These are phyloP conservation scores for Dactylellina parvicollis DNA, from an alignment of 2,329 filamentous ascomycete species.

Conservation along the genomic window DNA sequence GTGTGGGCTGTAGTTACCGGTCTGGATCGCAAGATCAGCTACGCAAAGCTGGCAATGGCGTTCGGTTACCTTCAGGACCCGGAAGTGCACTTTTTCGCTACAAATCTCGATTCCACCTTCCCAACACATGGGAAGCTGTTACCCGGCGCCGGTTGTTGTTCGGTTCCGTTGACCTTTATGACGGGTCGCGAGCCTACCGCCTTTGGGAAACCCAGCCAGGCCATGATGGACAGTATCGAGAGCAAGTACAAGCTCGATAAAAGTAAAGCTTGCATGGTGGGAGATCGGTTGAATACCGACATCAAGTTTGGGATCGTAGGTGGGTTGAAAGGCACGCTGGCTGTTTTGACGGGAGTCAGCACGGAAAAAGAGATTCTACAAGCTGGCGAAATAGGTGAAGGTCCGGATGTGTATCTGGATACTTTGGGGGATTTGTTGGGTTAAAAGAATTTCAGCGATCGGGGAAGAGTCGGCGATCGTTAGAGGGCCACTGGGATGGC, in stretches of 20 bases:
- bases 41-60: conserved; percentile 85
- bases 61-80: conserved; percentile 81
- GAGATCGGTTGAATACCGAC: conserved; percentile 92
- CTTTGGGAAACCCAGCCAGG: conserved; percentile 93
- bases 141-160: conserved; percentile 82
- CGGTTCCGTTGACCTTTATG: conserved; percentile 80
- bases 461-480: too few species aligned
- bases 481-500: too few species aligned
- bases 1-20: conserved; percentile 90
- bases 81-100: conserved; percentile 88
- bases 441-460: background rate
- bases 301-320: conserved; percentile 95
- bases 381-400: conserved; percentile 71
- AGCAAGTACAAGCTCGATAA: conserved; percentile 92
- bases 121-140: conserved; percentile 85
- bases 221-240: conserved; percentile 99
- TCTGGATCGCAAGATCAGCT: conserved; percentile 93
- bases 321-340: conserved; percentile 86
- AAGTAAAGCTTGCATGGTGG: conserved; percentile 89
- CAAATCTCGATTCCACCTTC: conserved; percentile 90
- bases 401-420: conserved; percentile 84
- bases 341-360: conserved; percentile 88
- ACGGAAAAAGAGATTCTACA: conserved; percentile 78
- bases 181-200: conserved; percentile 75
- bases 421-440: conserved; percentile 73